These are phyloP conservation scores for Claviceps pusilla DNA, from an alignment of 2,329 filamentous ascomycete genomes.

Conservation along the genomic window DNA sequence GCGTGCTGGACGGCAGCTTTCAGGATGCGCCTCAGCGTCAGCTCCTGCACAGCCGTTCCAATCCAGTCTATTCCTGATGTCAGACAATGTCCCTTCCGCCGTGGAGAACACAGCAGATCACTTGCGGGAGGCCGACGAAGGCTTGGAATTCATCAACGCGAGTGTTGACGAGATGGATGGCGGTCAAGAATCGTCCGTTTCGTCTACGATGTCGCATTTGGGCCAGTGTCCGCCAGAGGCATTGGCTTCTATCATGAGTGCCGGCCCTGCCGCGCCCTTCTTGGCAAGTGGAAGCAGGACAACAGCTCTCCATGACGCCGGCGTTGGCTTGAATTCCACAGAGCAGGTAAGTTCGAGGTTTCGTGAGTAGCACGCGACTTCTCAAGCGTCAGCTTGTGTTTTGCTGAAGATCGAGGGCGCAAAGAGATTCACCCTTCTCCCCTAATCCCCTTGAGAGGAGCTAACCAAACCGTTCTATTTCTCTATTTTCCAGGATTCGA, in stretches of 20 bases:
- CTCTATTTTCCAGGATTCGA: background rate
- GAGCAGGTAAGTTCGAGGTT: background rate
- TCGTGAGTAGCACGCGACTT: background rate
- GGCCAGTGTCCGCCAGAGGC: background rate
- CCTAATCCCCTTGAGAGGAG: background rate
- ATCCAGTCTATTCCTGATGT: background rate
- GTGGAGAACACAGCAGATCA: background rate
- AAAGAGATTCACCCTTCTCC: background rate
- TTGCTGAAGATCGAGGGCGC: background rate
- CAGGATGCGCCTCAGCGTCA: background rate
- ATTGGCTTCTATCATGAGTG: no score
- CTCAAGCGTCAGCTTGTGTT: background rate
- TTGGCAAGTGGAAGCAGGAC: background rate
- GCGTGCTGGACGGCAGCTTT: background rate
- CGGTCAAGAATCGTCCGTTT: background rate
- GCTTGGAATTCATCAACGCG: background rate
- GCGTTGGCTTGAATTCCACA: background rate
- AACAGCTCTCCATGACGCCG: background rate
- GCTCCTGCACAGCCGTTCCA: background rate
- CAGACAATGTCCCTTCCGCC: background rate
- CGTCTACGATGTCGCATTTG: background rate
- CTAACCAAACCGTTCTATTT: background rate
- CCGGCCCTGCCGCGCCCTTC: background rate
- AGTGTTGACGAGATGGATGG: background rate
- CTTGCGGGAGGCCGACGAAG: background rate